Evolutionary conservation across 345 rosid genomes (phyloP), one percentile per base, ranked within the genome.

Genomic region (Dovyalis caffra): DNA sequence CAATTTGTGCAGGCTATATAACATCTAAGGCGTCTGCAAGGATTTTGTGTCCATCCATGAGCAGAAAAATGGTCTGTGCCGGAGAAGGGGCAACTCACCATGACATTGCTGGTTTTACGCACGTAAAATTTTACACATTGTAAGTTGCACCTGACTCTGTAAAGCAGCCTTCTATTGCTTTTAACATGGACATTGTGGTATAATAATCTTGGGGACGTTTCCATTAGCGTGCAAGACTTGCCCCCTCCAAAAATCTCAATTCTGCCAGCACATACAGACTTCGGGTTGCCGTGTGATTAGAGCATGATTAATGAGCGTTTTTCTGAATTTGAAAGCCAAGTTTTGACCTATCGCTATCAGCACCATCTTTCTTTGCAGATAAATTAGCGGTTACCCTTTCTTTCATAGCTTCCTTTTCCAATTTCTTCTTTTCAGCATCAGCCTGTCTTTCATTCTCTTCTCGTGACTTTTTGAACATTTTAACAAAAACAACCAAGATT

Each of bases 381-480:
- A 64, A 53, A 82, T 82, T 83, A 53, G 77, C 80, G 7, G 80
- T 83, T 69, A 91, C 74, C 73, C 79, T 76, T 74, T 90, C 97
- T 81, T 88, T 95, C 78, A 88, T 77, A 70, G 96, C 92, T 81
- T 93, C 99, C 84, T 88, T 95, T 81, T 93, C 98, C 76, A 90
- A 79, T 74, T 87, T 95, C 88, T 93, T 95, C 84, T 90, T 95
- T 76, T 95, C 99, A 25, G 84, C 98, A 65, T 93, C 96, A 3
- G 96, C 95, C 84, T 62, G 88, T 76, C 77, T 91, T 74, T 90
- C 93, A 49, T 95, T 95, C 79, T 93, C 97, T 49, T 89, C 96
- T 9, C 91, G 86, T 33, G 98, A 85, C 80, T 93, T 93, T 8
- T 84, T 91, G 87, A 95, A 95, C 82, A 87, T 87, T 86, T 90